Percentiles rank a stretch among this genome's conserved stretches.
These are phyloP conservation scores for Talaromyces sp. DNA, from an alignment of 2,329 filamentous ascomycete genomes.

Conservation along the genomic window DNA sequence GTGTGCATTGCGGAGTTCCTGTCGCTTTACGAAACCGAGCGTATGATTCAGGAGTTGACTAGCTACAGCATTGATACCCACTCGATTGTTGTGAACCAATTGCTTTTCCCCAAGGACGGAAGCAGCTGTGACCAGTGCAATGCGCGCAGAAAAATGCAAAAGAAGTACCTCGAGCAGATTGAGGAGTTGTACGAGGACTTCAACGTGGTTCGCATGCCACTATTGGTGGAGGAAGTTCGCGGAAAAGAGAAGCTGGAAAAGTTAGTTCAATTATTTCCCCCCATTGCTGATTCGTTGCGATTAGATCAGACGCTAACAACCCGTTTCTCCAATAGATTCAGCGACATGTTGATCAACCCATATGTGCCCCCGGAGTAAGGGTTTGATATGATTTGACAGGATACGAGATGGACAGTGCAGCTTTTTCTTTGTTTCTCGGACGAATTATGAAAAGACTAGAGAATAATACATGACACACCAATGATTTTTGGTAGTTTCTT, in stretches of 20 bases:
- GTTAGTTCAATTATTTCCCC: constrained; percentile 47
- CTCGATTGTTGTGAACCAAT: constrained; percentile 96
- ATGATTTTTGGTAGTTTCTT: background rate
- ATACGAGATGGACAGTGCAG: constrained; percentile 18
- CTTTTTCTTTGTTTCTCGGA: constrained; percentile 24
- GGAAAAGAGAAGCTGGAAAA: constrained; percentile 92
- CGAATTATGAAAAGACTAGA: constrained; percentile 44
- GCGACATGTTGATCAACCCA: constrained; percentile 54
- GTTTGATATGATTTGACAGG: constrained; percentile 10
- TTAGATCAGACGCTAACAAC: constrained; percentile 16
- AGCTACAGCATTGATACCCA: constrained; percentile 95
- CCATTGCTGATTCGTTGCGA: background rate
- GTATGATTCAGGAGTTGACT: constrained; percentile 97
- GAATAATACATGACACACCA: constrained; percentile 32
- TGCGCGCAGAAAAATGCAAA: constrained; percentile 94
- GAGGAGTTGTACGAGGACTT: constrained; percentile 99
- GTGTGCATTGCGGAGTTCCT: constrained; percentile 98
- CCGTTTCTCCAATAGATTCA: constrained; percentile 41
- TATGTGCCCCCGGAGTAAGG: constrained; percentile 49
- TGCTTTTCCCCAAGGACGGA: constrained; percentile 84
- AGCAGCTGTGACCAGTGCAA: constrained; percentile 95
- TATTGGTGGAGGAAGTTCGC: constrained; percentile 91
- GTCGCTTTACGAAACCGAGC: constrained; percentile 95
- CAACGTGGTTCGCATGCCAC: constrained; percentile 97
- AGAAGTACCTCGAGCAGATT: constrained; percentile 98